Base-by-base conservation (phyloP, 2,329 filamentous ascomycete genomes). In the Fusarium pseudoanthophilum region DNA sequence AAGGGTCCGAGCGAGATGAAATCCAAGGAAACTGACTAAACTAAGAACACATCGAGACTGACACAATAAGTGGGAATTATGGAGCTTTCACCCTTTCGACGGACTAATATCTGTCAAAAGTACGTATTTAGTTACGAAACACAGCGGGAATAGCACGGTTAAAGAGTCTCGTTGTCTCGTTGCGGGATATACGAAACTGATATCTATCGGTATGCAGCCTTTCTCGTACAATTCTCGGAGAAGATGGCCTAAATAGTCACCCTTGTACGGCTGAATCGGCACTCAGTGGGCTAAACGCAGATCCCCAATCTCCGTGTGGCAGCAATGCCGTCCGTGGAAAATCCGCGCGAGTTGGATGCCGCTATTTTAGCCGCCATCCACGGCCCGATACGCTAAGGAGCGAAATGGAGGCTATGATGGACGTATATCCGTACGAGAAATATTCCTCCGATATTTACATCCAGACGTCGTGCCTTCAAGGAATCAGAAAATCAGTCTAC, bases 101-200 rank as follows among this genome's bases (percentile, higher is more conserved):
- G 1, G 30, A 7, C 30, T 24, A 14, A 20, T 20, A 24, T 14
- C 3, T 13, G 2, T 32, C 11, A 34, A 8, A 13, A 11, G 2
- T 34, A 34, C n/a, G n/a, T 52, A 34, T 52, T 34, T 8, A 11
- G 16, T 20, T 0, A 11, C 13, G 18, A 20, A 20, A 15, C 2
- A 1, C 8, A 20, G 3, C 16, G 48, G 30, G 30, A 24, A 15
- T 34, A 34, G 11, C 13, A 11, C 30, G 21, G n/a, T 15, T 2
- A 5, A 34, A 8, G 4, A 18, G 7, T 8, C 3, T 15, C 1
- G 8, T 15, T 24, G 2, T 26, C 16, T 20, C 13, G 11, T 14
- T 24, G n/a, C 24, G 48, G 48, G 16, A 52, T 24, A 20, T 11
- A 15, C 7, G 2, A 24, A 34, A 24, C 11, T 24, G 8, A 24